Conservation (phyloP, 352 stramenopile species). For the Phytophthora cactorum region DNA sequence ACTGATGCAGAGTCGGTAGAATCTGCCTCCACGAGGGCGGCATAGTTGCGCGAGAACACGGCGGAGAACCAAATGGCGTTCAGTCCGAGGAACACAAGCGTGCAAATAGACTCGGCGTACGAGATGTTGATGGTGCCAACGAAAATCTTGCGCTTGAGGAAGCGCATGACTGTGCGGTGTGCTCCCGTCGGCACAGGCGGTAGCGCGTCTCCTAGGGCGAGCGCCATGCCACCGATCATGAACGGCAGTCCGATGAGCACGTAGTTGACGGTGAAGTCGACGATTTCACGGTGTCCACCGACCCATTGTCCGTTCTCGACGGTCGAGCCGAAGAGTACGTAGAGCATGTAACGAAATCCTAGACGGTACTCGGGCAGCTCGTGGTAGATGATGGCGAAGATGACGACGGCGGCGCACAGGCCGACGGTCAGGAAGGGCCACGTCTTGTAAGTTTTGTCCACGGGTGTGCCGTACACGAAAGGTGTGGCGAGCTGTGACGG, state of each 20-base stretch:
- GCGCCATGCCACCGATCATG: constrained; percentile 71
- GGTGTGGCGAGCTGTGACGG: constrained; percentile 60
- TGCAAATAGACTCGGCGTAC: constrained; percentile 79
- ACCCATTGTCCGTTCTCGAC: constrained; percentile 65
- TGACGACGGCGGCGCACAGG: constrained; percentile 51
- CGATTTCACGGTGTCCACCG: constrained; percentile 75
- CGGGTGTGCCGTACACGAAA: constrained; percentile 78
- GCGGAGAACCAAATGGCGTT: constrained; percentile 85
- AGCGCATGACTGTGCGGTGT: constrained; percentile 76
- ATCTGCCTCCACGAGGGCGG: constrained; percentile 52
- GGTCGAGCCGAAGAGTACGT: constrained; percentile 61
- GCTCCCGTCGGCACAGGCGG: constrained; percentile 73
- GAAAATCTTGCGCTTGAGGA: constrained; percentile 84
- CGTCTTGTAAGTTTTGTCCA: constrained; percentile 84
- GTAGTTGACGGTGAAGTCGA: constrained; percentile 77
- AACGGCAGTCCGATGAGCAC: constrained; percentile 77
- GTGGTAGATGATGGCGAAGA: constrained; percentile 77
- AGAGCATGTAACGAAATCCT: constrained; percentile 68
- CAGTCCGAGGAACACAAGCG: constrained; percentile 72
- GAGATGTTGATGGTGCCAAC: constrained; percentile 75
- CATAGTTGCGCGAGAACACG: constrained; percentile 77
- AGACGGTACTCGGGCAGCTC: constrained; percentile 76
- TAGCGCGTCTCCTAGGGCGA: constrained; percentile 69
- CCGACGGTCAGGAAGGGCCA: constrained; percentile 76
- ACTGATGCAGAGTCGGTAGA: constrained; percentile 49